Evolutionary conservation across 352 stramenopile genomes (phyloP), one percentile per base, ranked within the genome.

Genomic region (Phytopythium ostracodes): DNA sequence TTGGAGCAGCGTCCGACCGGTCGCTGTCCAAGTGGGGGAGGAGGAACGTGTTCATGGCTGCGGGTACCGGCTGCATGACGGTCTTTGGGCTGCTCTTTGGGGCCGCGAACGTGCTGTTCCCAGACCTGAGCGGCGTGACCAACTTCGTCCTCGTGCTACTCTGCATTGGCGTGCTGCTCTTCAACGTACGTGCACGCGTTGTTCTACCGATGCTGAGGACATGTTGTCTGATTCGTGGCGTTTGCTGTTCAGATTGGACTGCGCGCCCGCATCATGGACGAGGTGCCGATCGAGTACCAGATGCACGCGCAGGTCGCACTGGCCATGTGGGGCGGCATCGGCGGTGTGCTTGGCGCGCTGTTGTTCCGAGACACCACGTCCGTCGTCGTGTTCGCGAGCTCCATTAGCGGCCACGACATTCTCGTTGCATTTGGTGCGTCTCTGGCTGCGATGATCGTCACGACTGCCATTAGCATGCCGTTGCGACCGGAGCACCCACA

Each of bases 261-360:
- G 2, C 84, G 84, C 9, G 77, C 81, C 12, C 84, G 84, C 10
- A 71, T 92, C 42, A 91, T 92, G 81, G 84, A 92, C 49, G 77
- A 86, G 60, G 81, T 92, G 14, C 76, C 79, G 10, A 76, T 88
- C 25, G 79, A 89, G 64, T 92, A 81, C 65, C 84, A 92, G 59
- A 80, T 92, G 29, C 84, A 92, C 53, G 84, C 84, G 9, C 84
- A 92, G 56, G 76, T 81, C 18, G 84, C 79, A 9, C 47, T 90
- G 24, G 61, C 72, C 10, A 89, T 92, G 64, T 92, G 83, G 76
- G 75, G 81, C 53, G 81, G 81, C 27, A 66, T 90, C 11, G 84
- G 84, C 47, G 72, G 79, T 1, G 66, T 87, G 6, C 58, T 89
- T 1, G 81, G 83, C 12, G 79, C 84, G 31, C 47, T 89, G 17